phyloP scores from a whole-genome alignment of 2,329 filamentous ascomycete species.

The Sclerotinia glacialis region DNA sequence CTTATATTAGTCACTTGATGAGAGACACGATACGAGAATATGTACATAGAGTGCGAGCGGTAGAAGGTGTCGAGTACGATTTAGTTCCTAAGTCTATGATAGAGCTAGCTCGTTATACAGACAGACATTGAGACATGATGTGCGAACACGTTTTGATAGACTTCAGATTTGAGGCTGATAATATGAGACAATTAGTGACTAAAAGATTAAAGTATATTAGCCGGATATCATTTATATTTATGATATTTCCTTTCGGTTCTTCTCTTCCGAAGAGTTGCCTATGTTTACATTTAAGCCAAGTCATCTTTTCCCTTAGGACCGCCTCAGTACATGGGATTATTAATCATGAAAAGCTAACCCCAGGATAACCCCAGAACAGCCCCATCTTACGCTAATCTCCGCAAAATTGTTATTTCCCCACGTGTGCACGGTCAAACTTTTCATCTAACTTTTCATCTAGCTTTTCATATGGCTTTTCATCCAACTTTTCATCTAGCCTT shows the following conservation, averaged over 20 bases:
- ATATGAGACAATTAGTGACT: background rate
- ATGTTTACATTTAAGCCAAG: too few relatives aligned
- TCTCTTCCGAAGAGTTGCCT: background rate
- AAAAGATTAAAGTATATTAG: background rate
- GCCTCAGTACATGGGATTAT: too few relatives aligned
- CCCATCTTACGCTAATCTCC: conserved; percentile 8
- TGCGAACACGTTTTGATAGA: background rate
- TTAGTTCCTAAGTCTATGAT: background rate
- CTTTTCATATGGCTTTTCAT: too few relatives aligned
- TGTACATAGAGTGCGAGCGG: conserved; percentile 7
- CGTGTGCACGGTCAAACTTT: background rate
- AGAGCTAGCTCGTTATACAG: conserved; percentile 13
- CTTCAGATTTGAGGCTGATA: background rate
- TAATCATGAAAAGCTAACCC: background rate
- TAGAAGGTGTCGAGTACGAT: background rate
- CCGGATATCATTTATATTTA: too few relatives aligned
- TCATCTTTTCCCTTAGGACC: too few relatives aligned
- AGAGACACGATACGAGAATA: conserved; percentile 10
- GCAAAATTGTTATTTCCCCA: background rate
- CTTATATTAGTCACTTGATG: conserved; percentile 3
- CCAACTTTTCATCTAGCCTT: too few relatives aligned
- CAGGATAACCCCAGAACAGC: too few relatives aligned
- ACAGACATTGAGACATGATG: background rate
- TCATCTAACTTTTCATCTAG: too few relatives aligned
- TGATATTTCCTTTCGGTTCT: too few relatives aligned